A percentile compares a stretch with the other conserved stretches of the same genome.
Evolutionary conservation across 176 grass and related monocot species (phyloP).

Genomic region (Rhynchospora breviuscula): DNA sequence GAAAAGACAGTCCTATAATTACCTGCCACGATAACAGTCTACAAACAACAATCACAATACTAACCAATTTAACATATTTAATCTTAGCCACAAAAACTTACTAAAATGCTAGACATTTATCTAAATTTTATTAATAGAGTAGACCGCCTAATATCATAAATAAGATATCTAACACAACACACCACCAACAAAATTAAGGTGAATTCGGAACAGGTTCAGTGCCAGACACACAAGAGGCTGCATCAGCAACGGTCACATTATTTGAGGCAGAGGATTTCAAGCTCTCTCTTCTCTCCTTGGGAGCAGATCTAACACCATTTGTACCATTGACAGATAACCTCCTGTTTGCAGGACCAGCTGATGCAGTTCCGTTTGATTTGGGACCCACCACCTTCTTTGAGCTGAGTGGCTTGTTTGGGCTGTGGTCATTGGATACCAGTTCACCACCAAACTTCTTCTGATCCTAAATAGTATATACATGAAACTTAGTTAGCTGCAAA

Average conservation of each 20-base stretch:
- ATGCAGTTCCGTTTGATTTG: constrained; percentile 51
- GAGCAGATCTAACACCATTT: constrained; percentile 42
- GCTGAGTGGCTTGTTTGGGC: constrained; percentile 55
- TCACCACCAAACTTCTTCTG: constrained; percentile 70
- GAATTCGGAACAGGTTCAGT: constrained; percentile 41
- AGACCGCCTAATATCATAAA: constrained; percentile 4
- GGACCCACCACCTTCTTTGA: constrained; percentile 54
- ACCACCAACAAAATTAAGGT: constrained; percentile 47
- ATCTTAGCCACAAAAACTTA: constrained; percentile 1
- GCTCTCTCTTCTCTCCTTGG: constrained; percentile 73
- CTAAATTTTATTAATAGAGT: constrained; percentile 18
- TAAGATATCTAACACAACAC: constrained; percentile 46
- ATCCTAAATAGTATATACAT: constrained; percentile 43
- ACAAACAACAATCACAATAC: constrained; percentile 8
- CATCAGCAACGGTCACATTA: constrained; percentile 11
- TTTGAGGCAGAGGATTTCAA: constrained; percentile 33
- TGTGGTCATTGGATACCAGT: constrained; percentile 58
- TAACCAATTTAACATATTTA: background rate
- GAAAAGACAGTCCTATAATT: background rate
- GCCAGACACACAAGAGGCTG: constrained; percentile 37
- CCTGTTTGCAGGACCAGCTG: constrained; percentile 57
- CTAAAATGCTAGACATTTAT: constrained; percentile 7
- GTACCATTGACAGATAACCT: constrained; percentile 64
- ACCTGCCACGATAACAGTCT: background rate
- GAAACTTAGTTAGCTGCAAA: background rate